Evolutionary conservation across 352 stramenopile genomes (phyloP), one percentile per base, ranked within the genome.

Genomic region (Phytophthora sp.): DNA sequence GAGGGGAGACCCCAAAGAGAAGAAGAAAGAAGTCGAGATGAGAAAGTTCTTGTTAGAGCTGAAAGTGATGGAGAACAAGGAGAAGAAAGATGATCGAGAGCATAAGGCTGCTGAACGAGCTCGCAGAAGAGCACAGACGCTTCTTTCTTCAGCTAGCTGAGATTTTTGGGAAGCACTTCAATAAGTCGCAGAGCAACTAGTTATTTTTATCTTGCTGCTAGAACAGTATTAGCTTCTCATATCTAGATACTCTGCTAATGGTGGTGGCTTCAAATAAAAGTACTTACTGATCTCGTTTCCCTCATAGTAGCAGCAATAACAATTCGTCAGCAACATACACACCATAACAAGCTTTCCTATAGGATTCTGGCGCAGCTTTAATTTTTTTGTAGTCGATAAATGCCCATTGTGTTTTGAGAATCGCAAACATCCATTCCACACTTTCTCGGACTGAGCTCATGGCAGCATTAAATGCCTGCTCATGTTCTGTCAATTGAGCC

Each of bases 251-350:
- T 58, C 36, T 42, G 13, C 36, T 58, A 66, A 53, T 13, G 29
- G 29, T 46, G 57, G 47, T 47, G 47, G 57, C 11, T 52, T 46
- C 29, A 58, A 66, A 53, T 58, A 0, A 15, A 64, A 57, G 26
- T 52, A 54, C 46, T 66, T 53, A 33, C 57, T 66, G 45, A 53
- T 58, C 20, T 66, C 29, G 30, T 66, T 66, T 41, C 35, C 47
- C 15, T 53, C 16, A n/a, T 66, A 33, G 36, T 66, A 47, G 8
- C 27, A 58, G 38, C 46, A 58, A 39, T 53, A 38, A 39, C 38
- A 58, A 5, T 58, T 58, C 20, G 57, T 58, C 20, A 54, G 36
- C 13, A 65, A 33, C 35, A 57, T 57, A 36, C 35, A 65, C 18
- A 66, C 38, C 36, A 47, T 52, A 29, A 58, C 18, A 58, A 63